Base-by-base conservation (phyloP, 208 protist genomes). In the Trypanosoma lewisi region DNA sequence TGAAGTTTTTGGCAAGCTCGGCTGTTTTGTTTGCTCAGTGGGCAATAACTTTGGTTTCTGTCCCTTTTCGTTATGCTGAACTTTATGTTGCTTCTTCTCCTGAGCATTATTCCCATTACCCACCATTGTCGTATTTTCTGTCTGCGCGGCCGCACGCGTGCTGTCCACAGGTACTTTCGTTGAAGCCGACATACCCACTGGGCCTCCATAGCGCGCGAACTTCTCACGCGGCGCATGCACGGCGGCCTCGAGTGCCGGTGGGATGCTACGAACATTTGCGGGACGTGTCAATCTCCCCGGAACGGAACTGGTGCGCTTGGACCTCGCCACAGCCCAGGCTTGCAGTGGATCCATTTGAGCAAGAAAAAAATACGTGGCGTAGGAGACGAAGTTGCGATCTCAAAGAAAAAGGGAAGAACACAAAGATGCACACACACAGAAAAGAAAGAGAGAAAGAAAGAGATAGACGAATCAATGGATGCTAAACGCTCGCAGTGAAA, bases 271-370 rank as follows among this genome's bases (percentile, higher is more conserved):
- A 39, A 49, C 51, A 45, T 72, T 50, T 7, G 68, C 17, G 31
- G 72, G 27, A 33, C 51, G n/a, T 17, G 27, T 55, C 39, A 48
- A 42, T 53, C 62, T 75, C 34, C 63, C 75, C 1, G 70, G 75
- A 5, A 69, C 59, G n/a, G 79, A 85, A 53, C 63, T 74, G 1
- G 75, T 85, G 14, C 79, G 70, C 19, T 55, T 51, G 16, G 55
- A 50, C 16, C 50, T 54, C 11, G 39, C 11, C 33, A 65, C 66
- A 3, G 21, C 41, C 30, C 23, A 28, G 6, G 50, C 58, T 19
- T 30, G n/a, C 36, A 57, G 39, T 47, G 58, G 49, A 9, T 65
- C 63, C 41, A 86, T 82, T 69, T 16, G 75, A 63, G 9, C 34
- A 53, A 36, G 9, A 56, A 45, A 2, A 17, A 59, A 17, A 36